phyloP scores from a whole-genome alignment of 805 yeast genomes.

The Yamadazyma sp. region DNA sequence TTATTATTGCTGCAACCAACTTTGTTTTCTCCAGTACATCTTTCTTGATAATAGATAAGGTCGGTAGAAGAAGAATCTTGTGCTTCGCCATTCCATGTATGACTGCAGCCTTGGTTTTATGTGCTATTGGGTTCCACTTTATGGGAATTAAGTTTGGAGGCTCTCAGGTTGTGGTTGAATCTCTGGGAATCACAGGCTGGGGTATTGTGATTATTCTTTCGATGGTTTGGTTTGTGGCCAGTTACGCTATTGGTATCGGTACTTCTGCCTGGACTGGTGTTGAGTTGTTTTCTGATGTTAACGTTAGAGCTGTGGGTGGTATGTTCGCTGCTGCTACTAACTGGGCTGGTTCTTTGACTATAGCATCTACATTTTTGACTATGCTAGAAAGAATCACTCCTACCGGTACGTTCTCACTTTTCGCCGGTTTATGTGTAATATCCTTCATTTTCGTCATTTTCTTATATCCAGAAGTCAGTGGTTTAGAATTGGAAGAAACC shows the following conservation, averaged over 20 bases:
- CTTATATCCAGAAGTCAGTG: constrained; percentile 90
- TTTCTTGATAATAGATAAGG: constrained; percentile 77
- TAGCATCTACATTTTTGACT: constrained; percentile 89
- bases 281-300: constrained; percentile 85
- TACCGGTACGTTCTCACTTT: constrained; percentile 89
- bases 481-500: constrained; percentile 88
- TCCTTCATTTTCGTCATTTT: constrained; percentile 75
- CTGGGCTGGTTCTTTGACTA: constrained; percentile 92
- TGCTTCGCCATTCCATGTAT: constrained; percentile 82
- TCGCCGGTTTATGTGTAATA: constrained; percentile 75
- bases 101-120: constrained; percentile 70
- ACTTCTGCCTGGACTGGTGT: constrained; percentile 98
- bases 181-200: constrained; percentile 68
- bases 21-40: constrained; percentile 86
- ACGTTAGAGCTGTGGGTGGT: constrained; percentile 89
- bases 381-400: constrained; percentile 94
- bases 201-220: constrained; percentile 82
- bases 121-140: constrained; percentile 91
- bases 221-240: constrained; percentile 85
- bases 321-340: constrained; percentile 89
- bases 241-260: constrained; percentile 93
- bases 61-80: constrained; percentile 85
- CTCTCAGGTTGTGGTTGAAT: constrained; percentile 40
- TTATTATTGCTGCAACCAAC: constrained; percentile 92
- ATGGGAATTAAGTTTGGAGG: constrained; percentile 57